Base-by-base conservation (phyloP, 2,329 filamentous ascomycete genomes). In the Aspergillus fructus region DNA sequence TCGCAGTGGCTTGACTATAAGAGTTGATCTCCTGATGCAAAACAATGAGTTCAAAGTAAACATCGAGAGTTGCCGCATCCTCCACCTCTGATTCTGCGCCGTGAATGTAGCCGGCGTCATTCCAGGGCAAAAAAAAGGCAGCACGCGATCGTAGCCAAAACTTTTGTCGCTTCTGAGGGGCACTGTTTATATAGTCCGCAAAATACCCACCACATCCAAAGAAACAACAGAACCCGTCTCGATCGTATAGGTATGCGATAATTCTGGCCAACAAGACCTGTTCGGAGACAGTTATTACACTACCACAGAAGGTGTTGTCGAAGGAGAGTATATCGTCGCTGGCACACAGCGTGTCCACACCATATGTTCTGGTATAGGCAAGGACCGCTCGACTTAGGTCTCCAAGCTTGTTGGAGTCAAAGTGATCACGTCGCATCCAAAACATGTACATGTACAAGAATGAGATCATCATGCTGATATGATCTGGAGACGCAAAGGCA, bases 371-470 rank as follows among this genome's bases (percentile, higher is more conserved):
- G 19, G 53, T 27, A 34, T 58, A 57, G 4, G 27, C 37, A n/a
- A 49, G 39, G 11, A 55, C 48, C 1, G 30, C 37, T 27, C 41
- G 40, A 30, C 58, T 58, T 30, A 60, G 17, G 24, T 55, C 50
- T 17, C 23, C 24, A 11, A 60, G 37, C 19, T 53, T 60, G 5
- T 13, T 49, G 30, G 52, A 30, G 15, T 41, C 58, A 3, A 57
- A 51, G 4, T 19, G 40, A 30, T 57, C 51, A 2, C 55, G 27
- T 40, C 59, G 42, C 59, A 60, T 60, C 59, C 52, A 55, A 15
- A 60, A 60, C 52, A 58, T 51, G 30, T 55, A 60, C 39, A 55
- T 55, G 19, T 60, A 60, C 7, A 60, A 19, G 17, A 55, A 60
- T 4, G 58, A 60, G 13, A 60, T 55, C 51, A 60, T 49, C 42